Conservation (phyloP, 805 yeast species). For the Candida nanaspora region DNA sequence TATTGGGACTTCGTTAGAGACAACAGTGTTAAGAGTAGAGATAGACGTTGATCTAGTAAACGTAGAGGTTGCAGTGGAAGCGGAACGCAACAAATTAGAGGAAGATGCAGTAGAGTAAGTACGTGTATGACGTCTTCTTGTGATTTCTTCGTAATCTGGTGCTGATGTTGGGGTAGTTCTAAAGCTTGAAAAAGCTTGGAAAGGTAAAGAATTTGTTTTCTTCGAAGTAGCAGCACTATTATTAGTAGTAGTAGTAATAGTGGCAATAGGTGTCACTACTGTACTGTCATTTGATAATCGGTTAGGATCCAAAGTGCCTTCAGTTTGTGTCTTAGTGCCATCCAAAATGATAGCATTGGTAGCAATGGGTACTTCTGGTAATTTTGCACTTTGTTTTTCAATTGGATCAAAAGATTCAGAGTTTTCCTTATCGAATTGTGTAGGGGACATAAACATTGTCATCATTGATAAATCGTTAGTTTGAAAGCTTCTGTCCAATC, state of each 20-base stretch:
- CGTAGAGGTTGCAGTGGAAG: slow-evolving; percentile 10
- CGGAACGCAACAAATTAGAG: slow-evolving; percentile 10
- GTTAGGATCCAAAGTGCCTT: too few relatives aligned
- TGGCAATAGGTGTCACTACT: not conserved
- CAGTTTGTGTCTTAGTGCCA: too few relatives aligned
- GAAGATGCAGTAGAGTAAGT: slow-evolving; percentile 11
- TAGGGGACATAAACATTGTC: too few relatives aligned
- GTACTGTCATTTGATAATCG: too few relatives aligned
- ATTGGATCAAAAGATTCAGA: slow-evolving; percentile 1
- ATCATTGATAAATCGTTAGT: slow-evolving; percentile 8
- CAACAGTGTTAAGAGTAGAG: slow-evolving; percentile 12
- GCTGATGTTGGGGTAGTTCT: slow-evolving; percentile 18
- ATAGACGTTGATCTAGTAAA: slow-evolving; percentile 24
- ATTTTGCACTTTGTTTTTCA: not conserved
- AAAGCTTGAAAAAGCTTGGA: slow-evolving; percentile 23
- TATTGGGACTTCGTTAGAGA: not conserved
- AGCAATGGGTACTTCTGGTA: too few relatives aligned
- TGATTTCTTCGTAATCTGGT: not conserved
- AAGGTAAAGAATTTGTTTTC: slow-evolving; percentile 2
- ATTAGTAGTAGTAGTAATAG: not conserved
- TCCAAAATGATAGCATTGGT: too few relatives aligned
- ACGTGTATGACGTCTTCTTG: slow-evolving; percentile 4
- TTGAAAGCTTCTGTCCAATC: slow-evolving; percentile 21
- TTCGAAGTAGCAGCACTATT: not conserved
- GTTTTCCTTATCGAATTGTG: too few relatives aligned